phyloP scores from a whole-genome alignment of 2,329 filamentous ascomycete species.

The Elsinoe fawcettii region DNA sequence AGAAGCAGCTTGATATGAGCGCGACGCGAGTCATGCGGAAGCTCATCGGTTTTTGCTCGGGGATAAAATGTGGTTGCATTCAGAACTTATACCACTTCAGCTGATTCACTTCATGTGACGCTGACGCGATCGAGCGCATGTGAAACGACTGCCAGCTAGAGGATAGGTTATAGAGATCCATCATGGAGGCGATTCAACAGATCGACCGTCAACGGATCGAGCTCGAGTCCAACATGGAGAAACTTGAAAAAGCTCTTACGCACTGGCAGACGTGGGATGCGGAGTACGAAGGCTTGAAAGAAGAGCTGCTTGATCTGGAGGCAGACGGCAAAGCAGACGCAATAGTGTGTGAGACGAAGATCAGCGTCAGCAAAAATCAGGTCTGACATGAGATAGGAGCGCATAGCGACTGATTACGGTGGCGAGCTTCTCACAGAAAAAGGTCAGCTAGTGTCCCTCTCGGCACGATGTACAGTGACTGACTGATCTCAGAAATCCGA shows the following conservation, averaged over 20 bases:
- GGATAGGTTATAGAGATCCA: background rate
- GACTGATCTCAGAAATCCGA: slow-evolving; percentile 40
- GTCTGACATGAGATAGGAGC: slow-evolving; percentile 20
- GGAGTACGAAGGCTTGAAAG: slow-evolving; percentile 83
- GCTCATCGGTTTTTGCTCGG: background rate
- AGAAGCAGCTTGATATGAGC: background rate
- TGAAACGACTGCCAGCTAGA: too few species aligned
- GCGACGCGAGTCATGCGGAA: background rate
- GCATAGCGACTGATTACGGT: slow-evolving; percentile 51
- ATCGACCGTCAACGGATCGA: slow-evolving; percentile 51
- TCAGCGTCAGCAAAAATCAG: background rate
- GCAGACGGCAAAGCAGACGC: slow-evolving; percentile 44
- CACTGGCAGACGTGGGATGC: slow-evolving; percentile 89
- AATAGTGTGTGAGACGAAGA: slow-evolving; percentile 35
- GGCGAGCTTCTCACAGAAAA: slow-evolving; percentile 57
- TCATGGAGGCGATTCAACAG: background rate
- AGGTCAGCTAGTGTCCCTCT: slow-evolving; percentile 20
- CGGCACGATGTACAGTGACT: background rate
- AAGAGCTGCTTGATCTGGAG: slow-evolving; percentile 60
- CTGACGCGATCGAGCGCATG: too few species aligned
- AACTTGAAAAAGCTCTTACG: slow-evolving; percentile 66
- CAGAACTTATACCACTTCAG: background rate
- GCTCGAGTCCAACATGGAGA: slow-evolving; percentile 66
- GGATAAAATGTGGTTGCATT: background rate
- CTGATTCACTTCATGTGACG: too few species aligned